Conservation (phyloP, 2,329 filamentous ascomycete genomes). For the Clonostachys chloroleuca region DNA sequence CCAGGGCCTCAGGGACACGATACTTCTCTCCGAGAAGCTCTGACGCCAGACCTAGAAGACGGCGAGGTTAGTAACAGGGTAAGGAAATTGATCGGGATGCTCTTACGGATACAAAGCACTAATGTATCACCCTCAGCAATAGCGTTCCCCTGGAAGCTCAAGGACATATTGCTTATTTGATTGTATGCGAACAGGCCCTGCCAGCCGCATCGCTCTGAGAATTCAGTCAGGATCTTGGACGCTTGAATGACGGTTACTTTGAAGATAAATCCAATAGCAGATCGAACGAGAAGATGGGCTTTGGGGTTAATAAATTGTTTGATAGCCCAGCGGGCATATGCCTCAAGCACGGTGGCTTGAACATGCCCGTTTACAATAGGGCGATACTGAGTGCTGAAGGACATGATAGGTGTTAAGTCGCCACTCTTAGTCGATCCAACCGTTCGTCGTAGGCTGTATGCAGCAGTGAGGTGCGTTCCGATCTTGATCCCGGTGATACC, state of each 20-base stretch:
- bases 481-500: constrained; percentile 5
- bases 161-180: constrained; percentile 11
- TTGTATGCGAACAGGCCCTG: constrained; percentile 17
- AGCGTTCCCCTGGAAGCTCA: constrained; percentile 10
- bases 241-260: constrained; percentile 3
- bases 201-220: constrained; percentile 18
- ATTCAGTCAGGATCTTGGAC: constrained; percentile 7
- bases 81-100: neutral
- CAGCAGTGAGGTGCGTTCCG: neutral
- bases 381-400: constrained; percentile 15
- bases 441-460: neutral
- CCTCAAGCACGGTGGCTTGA: constrained; percentile 6
- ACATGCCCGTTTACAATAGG: constrained; percentile 7
- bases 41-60: constrained; percentile 10
- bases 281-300: constrained; percentile 1
- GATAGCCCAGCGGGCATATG: constrained; percentile 7
- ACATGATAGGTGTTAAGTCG: constrained; percentile 9
- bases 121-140: constrained; percentile 17
- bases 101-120: constrained; percentile 19
- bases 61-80: neutral
- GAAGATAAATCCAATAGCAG: constrained; percentile 6
- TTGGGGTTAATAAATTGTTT: constrained; percentile 9
- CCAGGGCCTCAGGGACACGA: constrained; percentile 5
- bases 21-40: constrained; percentile 16
- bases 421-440: neutral